These are phyloP conservation scores for Linaria vulgaris DNA, from an alignment of 257 asterid genomes.

Conservation along the genomic window DNA sequence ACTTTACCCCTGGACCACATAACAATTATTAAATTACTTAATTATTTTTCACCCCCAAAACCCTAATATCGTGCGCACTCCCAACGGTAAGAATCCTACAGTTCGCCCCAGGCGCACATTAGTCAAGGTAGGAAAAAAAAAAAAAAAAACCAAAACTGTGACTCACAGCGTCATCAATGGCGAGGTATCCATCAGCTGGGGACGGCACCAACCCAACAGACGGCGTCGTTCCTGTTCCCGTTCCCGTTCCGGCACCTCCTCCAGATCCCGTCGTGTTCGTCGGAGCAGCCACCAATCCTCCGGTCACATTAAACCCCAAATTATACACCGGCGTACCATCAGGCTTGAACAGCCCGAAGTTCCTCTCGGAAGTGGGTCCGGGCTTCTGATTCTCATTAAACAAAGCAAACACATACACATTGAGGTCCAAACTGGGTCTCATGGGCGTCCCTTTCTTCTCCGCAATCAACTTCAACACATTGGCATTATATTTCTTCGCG, in stretches of 20 bases:
- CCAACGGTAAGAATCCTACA: too few species aligned
- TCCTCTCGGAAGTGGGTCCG: constrained; percentile 87
- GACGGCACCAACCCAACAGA: constrained; percentile 26
- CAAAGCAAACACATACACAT: constrained; percentile 67
- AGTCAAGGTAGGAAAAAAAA: background rate
- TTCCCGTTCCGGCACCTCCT: constrained; percentile 18
- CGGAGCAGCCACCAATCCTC: constrained; percentile 27
- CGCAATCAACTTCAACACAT: constrained; percentile 55
- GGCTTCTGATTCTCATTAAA: constrained; percentile 89
- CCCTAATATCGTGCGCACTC: too few species aligned
- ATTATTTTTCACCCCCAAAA: background rate
- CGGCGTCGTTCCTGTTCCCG: constrained; percentile 20
- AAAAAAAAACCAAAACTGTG: background rate
- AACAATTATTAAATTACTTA: background rate
- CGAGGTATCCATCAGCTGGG: constrained; percentile 42
- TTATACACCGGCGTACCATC: constrained; percentile 70
- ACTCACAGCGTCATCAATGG: constrained; percentile 65
- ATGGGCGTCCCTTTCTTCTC: constrained; percentile 77
- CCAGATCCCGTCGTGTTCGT: constrained; percentile 23
- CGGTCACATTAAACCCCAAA: constrained; percentile 51
- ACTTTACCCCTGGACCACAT: background rate
- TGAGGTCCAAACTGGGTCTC: constrained; percentile 61
- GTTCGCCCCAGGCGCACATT: background rate
- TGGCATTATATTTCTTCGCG: constrained; percentile 66
- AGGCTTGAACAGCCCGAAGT: constrained; percentile 82